A percentile compares a stretch with the other conserved stretches of the same genome.
phyloP scores from a whole-genome alignment of 2,329 filamentous ascomycete genomes.

The Cylindrodendrum hubeiense region DNA sequence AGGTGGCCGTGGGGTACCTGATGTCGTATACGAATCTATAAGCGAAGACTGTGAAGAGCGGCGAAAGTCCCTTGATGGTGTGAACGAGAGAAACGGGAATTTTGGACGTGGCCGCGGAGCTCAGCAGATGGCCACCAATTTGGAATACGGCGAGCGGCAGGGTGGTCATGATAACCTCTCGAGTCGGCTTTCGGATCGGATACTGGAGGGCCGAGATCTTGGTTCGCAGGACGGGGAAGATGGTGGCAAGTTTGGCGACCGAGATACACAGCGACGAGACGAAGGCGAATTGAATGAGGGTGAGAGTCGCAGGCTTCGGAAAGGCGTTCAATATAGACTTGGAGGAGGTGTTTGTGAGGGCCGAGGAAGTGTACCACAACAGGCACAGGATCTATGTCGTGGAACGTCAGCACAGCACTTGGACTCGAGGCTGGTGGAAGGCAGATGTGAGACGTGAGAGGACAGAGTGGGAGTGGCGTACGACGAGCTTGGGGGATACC shows the following conservation, averaged over 20 bases:
- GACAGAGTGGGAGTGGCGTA: slow-evolving; percentile 56
- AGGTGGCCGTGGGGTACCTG: slow-evolving; percentile 87
- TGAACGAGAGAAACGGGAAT: slow-evolving; percentile 98
- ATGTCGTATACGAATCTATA: slow-evolving; percentile 93
- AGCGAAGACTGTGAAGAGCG: slow-evolving; percentile 92
- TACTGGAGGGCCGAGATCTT: slow-evolving; percentile 84
- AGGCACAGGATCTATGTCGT: slow-evolving; percentile 80
- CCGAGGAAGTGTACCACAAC: slow-evolving; percentile 95
- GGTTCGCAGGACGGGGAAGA: slow-evolving; percentile 78
- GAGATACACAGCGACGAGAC: slow-evolving; percentile 90
- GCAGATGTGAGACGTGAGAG: not conserved
- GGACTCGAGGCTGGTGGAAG: slow-evolving; percentile 10
- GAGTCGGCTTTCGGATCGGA: slow-evolving; percentile 83
- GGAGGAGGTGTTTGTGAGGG: slow-evolving; percentile 96
- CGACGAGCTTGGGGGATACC: slow-evolving; percentile 87
- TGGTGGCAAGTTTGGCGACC: slow-evolving; percentile 79
- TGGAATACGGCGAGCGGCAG: slow-evolving; percentile 94
- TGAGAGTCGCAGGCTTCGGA: slow-evolving; percentile 90
- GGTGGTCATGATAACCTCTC: slow-evolving; percentile 86
- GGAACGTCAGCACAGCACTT: slow-evolving; percentile 43
- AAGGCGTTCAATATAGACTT: slow-evolving; percentile 96
- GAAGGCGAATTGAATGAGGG: slow-evolving; percentile 92
- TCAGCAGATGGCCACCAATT: slow-evolving; percentile 92
- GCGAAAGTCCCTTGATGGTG: slow-evolving; percentile 97
- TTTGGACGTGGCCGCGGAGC: slow-evolving; percentile 91